A percentile compares a stretch with the other conserved stretches of the same genome.
These are phyloP conservation scores for Eucalyptus grandis DNA, from an alignment of 345 rosid species.

Conservation along the genomic window DNA sequence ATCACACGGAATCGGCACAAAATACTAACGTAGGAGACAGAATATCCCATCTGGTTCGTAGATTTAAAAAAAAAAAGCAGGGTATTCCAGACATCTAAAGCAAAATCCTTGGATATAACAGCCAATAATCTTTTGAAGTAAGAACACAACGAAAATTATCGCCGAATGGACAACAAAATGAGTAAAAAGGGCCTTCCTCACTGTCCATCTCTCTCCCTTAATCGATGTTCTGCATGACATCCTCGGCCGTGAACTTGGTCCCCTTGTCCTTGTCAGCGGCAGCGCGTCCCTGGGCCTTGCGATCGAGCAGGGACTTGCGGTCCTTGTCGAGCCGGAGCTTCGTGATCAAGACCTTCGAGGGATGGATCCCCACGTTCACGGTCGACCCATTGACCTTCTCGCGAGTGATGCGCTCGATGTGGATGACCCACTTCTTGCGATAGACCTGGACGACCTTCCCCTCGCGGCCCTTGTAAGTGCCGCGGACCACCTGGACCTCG, in stretches of 20 bases:
- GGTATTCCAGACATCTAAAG: background rate
- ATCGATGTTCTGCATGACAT: slow-evolving; percentile 1
- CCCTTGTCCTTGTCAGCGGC: slow-evolving; percentile 11
- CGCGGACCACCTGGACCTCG: slow-evolving; percentile 6
- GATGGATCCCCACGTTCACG: slow-evolving; percentile 2
- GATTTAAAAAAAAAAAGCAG: background rate
- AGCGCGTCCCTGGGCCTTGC: slow-evolving; percentile 7
- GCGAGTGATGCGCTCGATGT: slow-evolving; percentile 10
- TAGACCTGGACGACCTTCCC: slow-evolving; percentile 12
- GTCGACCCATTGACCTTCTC: slow-evolving; percentile 13
- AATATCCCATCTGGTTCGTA: background rate
- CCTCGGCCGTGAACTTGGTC: slow-evolving; percentile 8
- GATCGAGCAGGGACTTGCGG: slow-evolving; percentile 1
- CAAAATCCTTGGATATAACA: background rate
- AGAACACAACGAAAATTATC: background rate
- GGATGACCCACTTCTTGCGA: slow-evolving; percentile 11
- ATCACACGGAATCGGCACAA: background rate
- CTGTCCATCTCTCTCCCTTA: background rate
- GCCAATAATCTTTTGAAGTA: background rate
- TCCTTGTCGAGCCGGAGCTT: slow-evolving; percentile 7
- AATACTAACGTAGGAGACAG: background rate
- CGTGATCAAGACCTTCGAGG: slow-evolving; percentile 7
- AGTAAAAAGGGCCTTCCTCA: background rate
- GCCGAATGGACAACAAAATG: background rate
- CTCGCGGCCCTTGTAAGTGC: slow-evolving; percentile 7